Conservation (phyloP, 768 basidiomycete species). For the Coprinopsis strossmayeri region DNA sequence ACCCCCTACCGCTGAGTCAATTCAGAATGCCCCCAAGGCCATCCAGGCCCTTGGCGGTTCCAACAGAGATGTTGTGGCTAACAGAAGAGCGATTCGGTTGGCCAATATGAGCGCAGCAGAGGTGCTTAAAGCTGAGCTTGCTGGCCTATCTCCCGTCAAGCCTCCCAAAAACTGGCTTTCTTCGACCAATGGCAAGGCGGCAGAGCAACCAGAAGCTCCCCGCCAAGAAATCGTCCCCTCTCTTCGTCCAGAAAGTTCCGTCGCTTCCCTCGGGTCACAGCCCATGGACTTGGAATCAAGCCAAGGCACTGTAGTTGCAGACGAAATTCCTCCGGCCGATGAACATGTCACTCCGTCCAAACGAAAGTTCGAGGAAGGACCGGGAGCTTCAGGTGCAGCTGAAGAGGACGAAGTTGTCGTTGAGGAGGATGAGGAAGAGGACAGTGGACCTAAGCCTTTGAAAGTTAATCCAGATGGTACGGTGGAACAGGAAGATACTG, state of each 20-base stretch:
- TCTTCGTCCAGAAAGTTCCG: neutral
- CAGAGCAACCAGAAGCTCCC: neutral
- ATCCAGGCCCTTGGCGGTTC: conserved; percentile 74
- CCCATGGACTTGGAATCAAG: neutral
- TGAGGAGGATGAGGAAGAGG: conserved; percentile 51
- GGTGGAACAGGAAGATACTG: conserved; percentile 89
- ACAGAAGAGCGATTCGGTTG: conserved; percentile 85
- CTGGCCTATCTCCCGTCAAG: conserved; percentile 47
- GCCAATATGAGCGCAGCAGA: conserved; percentile 97
- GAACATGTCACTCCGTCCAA: conserved; percentile 26
- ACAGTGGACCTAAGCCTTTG: conserved; percentile 35
- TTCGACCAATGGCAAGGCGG: neutral
- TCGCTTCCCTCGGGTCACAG: neutral
- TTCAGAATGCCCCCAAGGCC: conserved; percentile 51
- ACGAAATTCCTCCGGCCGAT: conserved; percentile 5
- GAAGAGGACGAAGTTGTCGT: conserved; percentile 41
- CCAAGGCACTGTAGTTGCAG: conserved; percentile 10
- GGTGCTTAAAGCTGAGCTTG: conserved; percentile 84
- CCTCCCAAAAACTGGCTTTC: too few relatives aligned
- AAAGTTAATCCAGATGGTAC: conserved; percentile 89
- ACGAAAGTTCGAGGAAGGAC: conserved; percentile 44
- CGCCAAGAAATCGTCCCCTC: neutral
- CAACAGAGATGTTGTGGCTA: conserved; percentile 87
- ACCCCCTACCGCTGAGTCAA: conserved; percentile 49
- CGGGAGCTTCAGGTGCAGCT: conserved; percentile 29